Percentiles rank a stretch among this genome's conserved stretches.
phyloP scores from a whole-genome alignment of 345 rosid genomes.

The Syzygium oleosum region DNA sequence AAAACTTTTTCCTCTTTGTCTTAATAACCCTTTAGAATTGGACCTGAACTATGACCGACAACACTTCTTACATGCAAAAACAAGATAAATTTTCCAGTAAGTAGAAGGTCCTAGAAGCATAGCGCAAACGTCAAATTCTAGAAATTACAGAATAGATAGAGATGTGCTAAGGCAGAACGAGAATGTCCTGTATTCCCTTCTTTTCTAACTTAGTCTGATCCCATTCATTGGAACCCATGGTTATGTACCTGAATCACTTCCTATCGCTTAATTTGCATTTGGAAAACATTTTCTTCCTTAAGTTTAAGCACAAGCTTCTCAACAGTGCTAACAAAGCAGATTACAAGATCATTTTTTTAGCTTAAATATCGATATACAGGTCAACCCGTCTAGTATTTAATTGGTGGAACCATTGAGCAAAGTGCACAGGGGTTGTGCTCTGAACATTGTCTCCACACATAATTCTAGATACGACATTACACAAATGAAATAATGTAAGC shows the following conservation, averaged over 20 bases:
- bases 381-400: not conserved
- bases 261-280: too few species aligned
- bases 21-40: not conserved
- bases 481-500: not conserved
- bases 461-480: not conserved
- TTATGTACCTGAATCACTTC: too few species aligned
- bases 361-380: fast-evolving
- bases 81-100: not conserved
- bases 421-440: not conserved
- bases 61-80: not conserved
- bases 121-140: not conserved
- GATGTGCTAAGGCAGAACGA: fast-evolving
- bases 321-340: not conserved
- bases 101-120: fast-evolving
- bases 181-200: not conserved
- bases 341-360: not conserved
- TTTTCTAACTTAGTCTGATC: too few species aligned
- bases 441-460: too few species aligned
- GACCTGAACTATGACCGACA: not conserved
- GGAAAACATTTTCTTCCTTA: too few species aligned
- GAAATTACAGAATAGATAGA: fast-evolving
- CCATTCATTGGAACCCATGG: too few species aligned
- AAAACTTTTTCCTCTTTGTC: not conserved
- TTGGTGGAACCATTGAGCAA: not conserved
- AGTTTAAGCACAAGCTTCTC: not conserved